Evolutionary conservation across 306 rosid genomes (phyloP), one percentile per base, ranked within the genome.

Genomic region (Leucaena leucocephala): DNA sequence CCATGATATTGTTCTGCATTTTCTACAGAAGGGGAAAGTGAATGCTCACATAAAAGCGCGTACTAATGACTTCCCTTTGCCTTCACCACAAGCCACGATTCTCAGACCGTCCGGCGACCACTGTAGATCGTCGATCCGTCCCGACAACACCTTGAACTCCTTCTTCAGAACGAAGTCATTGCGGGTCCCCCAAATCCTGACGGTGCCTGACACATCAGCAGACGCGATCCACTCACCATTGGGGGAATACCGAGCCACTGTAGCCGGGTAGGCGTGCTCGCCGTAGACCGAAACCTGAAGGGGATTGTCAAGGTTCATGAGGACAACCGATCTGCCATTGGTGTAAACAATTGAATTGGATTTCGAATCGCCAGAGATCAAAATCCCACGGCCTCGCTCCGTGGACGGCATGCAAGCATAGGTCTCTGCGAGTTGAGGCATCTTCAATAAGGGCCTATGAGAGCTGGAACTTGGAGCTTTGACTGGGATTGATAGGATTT

Each of bases 151-250:
- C 83, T 89, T 88, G 78, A 91, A 95, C 87, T 95, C 98, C 79
- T 92, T 95, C 93, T 93, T 95, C 84, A 95, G 69, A 67, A 95
- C 97, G 78, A 87, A 95, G 38, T 86, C 90, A 46, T 81, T 86
- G 63, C 88, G 96, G 5, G 98, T 88, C 21, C 98, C 99, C 99
- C 97, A 95, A 83, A 95, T 90, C 93, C 98, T 88, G 63, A 93
- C 91, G 33, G 86, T 76, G 62, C 98, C 98, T 52, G 97, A 91
- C 9, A 87, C 91, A 72, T 95, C 99, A 21, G 97, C 96, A 2
- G 98, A 93, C 16, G 98, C 97, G 63, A 95, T 87, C 99, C 99
- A 95, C 85, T 95, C 98, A 27, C 88, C 93, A 73, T 95, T 95
- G 5, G 99, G 99, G 5, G 99, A 95, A 77, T 85, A 95, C 19